A percentile compares a stretch with the other conserved stretches of the same genome.
These are phyloP conservation scores for Athelia sp. DNA, from an alignment of 1,284 basidiomycete species.

Conservation along the genomic window DNA sequence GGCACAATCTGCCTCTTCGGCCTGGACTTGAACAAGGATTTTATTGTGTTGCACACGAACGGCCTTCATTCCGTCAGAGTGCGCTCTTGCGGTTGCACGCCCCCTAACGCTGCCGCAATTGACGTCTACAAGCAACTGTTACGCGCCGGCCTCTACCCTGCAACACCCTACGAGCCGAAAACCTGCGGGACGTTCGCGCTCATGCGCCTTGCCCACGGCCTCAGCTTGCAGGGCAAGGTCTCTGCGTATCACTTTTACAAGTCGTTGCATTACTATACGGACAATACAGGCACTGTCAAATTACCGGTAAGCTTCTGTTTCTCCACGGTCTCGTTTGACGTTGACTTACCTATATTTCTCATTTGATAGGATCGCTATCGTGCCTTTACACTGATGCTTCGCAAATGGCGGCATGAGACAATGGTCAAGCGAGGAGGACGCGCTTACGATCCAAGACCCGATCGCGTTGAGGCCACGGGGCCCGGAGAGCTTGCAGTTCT, in stretches of 20 bases:
- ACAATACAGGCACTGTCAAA: constrained; percentile 11
- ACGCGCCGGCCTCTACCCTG: constrained; percentile 5
- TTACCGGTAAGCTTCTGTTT: background rate
- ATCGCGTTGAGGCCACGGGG: constrained; percentile 6
- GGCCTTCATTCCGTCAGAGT: constrained; percentile 5
- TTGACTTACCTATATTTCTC: too few species aligned
- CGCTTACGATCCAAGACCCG: constrained; percentile 11
- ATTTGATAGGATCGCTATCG: constrained; percentile 14
- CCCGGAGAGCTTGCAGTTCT: constrained; percentile 14
- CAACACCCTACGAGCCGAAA: constrained; percentile 6
- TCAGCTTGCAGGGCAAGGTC: constrained; percentile 11
- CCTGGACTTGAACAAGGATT: background rate
- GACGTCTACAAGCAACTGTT: constrained; percentile 8
- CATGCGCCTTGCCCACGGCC: constrained; percentile 9
- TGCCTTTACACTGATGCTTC: constrained; percentile 10
- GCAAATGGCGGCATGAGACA: constrained; percentile 12
- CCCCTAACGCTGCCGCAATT: background rate
- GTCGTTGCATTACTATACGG: constrained; percentile 3
- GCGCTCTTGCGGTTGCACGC: constrained; percentile 15
- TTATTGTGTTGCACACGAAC: background rate
- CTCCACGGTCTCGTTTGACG: too few species aligned
- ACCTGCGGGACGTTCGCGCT: constrained; percentile 9
- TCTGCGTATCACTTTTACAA: constrained; percentile 10
- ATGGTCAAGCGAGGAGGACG: constrained; percentile 11
- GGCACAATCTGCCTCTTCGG: background rate